These are phyloP conservation scores for Calendula officinalis DNA, from an alignment of 129 eudicot genomes.

Conservation along the genomic window DNA sequence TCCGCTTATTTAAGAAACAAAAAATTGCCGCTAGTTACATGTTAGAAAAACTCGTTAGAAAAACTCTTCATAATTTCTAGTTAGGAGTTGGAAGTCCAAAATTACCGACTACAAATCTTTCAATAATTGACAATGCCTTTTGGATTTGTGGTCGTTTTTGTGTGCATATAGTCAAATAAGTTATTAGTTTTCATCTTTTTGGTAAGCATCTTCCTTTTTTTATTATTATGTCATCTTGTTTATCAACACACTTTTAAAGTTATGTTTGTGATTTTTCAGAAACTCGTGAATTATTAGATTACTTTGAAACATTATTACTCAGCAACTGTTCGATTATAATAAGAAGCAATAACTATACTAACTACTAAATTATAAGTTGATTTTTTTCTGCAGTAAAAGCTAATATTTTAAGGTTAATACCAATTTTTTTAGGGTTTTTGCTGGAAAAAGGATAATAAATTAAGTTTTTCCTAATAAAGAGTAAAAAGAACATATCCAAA, in stretches of 20 bases:
- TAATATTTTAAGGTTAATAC: too few species aligned
- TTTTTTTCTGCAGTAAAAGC: too few species aligned
- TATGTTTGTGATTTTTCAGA: neutral
- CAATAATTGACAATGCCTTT: constrained; percentile 22
- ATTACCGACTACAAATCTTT: neutral
- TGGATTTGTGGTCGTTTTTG: constrained; percentile 20
- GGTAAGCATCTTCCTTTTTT: neutral
- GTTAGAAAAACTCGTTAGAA: too few species aligned
- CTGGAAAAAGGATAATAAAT: too few species aligned
- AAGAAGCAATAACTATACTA: neutral
- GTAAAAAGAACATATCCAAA: too few species aligned
- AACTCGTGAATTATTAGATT: neutral
- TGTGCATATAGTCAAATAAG: too few species aligned
- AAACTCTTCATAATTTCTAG: neutral
- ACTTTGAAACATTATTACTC: neutral
- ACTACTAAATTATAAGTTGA: neutral
- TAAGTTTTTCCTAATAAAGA: too few species aligned
- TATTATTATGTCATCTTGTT: constrained; percentile 10
- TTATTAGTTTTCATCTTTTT: too few species aligned
- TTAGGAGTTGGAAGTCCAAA: neutral
- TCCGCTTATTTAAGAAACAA: too few species aligned
- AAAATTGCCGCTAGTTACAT: too few species aligned
- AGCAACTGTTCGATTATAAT: neutral
- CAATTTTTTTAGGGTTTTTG: too few species aligned
- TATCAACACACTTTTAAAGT: constrained; percentile 12